Evolutionary conservation across 768 basidiomycete genomes (phyloP), one percentile per base, ranked within the genome.

Genomic region (Lentinula lateritia): DNA sequence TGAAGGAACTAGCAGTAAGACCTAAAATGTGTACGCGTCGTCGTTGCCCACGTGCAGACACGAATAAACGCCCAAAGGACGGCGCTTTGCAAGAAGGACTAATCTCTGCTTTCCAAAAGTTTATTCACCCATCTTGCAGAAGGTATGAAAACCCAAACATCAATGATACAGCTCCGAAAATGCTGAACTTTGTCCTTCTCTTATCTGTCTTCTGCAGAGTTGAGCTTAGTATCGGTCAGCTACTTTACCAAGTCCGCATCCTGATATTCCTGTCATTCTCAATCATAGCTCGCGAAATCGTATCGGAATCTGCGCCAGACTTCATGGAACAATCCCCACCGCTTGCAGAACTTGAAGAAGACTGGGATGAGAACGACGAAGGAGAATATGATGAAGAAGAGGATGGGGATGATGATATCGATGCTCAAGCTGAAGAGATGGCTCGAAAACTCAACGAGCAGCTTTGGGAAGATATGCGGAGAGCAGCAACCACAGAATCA

Each of bases 371-470:
- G 38, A 76, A 77, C 16, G 78, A 74, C 36, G 78, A 73, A 6
- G 73, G 75, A 35, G 79, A 81, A 39, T 81, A 78, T 1, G 75
- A 78, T 20, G 80, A 79, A 32, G 55, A 56, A 13, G 41, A 56
- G 7, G 41, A 42, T 41, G 55, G 28, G 15, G 55, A 43, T 28
- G 55, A 56, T 28, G 82, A 83, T 67, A 81, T 83, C 23, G 83
- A 86, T 28, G 88, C 87, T 5, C 86, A 90, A 61, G 89, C 89
- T 2, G 83, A 87, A 64, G 89, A 87, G 66, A 89, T 90, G 66
- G 88, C 88, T 5, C 80, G 87, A 50, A 77, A 86, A 32, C 74
- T 93, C 35, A 85, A 87, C n/a, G 88, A 88, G 65, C 85, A 92
- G 62, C 77, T 92, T 6, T 87, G 85, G 83, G 90, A 89, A 3